Evolutionary conservation across 139 green algal species (phyloP).

Genomic region (Coccomyxa sp.): DNA sequence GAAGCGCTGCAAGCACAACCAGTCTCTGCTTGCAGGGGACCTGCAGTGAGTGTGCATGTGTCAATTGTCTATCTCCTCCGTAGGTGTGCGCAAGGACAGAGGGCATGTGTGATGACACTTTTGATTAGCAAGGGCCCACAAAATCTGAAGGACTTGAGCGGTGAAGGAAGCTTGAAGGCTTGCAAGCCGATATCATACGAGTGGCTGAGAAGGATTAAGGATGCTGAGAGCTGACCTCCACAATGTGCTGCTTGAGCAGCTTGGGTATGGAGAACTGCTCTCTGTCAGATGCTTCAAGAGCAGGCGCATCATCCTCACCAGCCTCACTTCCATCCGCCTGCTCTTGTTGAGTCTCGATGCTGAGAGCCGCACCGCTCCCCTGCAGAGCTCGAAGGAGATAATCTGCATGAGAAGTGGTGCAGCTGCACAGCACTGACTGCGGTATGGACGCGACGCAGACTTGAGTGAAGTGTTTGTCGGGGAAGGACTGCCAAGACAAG

Average conservation of each 20-base stretch:
- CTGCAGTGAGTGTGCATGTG: neutral
- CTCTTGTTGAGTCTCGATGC: too few species aligned
- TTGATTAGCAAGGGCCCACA: too few species aligned
- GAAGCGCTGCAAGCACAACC: conserved; percentile 58
- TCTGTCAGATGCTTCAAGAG: neutral
- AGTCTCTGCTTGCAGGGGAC: conserved; percentile 76
- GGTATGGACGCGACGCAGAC: neutral
- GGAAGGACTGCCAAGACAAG: too few species aligned
- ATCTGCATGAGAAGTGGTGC: neutral
- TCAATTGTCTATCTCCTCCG: neutral
- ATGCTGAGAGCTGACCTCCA: conserved; percentile 69
- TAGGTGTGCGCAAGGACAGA: neutral
- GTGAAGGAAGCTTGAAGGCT: too few species aligned
- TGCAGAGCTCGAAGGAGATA: neutral
- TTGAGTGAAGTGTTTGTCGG: neutral
- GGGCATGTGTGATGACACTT: too few species aligned
- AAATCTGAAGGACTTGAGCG: too few species aligned
- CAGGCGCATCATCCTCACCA: neutral
- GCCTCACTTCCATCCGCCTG: too few species aligned
- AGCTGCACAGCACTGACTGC: too few species aligned
- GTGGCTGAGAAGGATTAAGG: too few species aligned
- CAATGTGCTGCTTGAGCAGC: conserved; percentile 66
- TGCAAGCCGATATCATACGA: too few species aligned
- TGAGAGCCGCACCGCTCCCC: neutral
- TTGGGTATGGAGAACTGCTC: conserved; percentile 63